phyloP scores from a whole-genome alignment of 495 filamentous ascomycete genomes.

The Aspergillus sclerotiicarbonarius region DNA sequence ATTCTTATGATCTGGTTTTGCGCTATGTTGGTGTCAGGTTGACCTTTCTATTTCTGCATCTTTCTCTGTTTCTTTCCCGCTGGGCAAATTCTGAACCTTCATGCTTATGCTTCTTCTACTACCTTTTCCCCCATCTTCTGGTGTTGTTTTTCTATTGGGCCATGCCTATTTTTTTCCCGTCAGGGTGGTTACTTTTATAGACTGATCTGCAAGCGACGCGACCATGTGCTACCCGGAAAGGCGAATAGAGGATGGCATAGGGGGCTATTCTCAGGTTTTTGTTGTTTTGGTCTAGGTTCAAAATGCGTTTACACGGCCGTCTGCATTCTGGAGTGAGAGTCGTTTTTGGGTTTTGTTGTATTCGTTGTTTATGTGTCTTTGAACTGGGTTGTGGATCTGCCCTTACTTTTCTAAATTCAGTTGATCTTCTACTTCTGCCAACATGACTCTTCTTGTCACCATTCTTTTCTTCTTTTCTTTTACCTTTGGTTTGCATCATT shows the following conservation, averaged over 20 bases:
- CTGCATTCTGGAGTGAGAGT: slow-evolving; percentile 3
- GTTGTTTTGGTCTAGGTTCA: neutral
- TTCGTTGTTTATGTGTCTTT: neutral
- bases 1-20: slow-evolving; percentile 1
- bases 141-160: slow-evolving; percentile 4
- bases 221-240: slow-evolving; percentile 10
- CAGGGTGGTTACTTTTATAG: slow-evolving; percentile 24
- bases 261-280: slow-evolving; percentile 7
- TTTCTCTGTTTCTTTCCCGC: neutral
- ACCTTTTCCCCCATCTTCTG: neutral
- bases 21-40: neutral
- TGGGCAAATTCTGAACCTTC: neutral
- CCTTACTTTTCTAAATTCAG: too few species aligned
- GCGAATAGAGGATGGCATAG: slow-evolving; percentile 22
- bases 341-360: neutral
- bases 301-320: slow-evolving; percentile 1
- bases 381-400: too few species aligned
- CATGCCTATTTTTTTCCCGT: slow-evolving; percentile 8
- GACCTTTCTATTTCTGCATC: slow-evolving; percentile 1
- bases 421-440: too few species aligned
- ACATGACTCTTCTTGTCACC: neutral
- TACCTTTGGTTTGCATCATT: neutral
- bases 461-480: neutral
- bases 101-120: slow-evolving; percentile 6
- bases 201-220: slow-evolving; percentile 22